These are phyloP conservation scores for Lepiota subincarnata DNA, from an alignment of 768 basidiomycete species.

Conservation along the genomic window DNA sequence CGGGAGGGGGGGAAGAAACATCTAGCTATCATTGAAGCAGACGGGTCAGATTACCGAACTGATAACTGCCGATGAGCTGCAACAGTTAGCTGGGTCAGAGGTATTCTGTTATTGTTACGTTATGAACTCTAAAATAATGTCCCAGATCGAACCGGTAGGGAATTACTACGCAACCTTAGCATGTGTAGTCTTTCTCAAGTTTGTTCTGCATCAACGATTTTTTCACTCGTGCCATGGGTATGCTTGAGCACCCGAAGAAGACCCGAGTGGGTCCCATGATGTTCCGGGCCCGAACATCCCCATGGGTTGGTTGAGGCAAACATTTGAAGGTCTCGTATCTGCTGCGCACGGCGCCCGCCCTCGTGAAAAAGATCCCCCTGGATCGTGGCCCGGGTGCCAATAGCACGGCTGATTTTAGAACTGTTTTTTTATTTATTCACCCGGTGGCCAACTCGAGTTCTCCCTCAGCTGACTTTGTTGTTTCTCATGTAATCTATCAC, in stretches of 20 bases:
- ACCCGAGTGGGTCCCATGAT: constrained; percentile 26
- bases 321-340: too few species aligned
- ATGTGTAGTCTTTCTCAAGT: too few species aligned
- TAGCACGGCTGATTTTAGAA: constrained; percentile 20
- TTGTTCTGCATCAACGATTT: constrained; percentile 16
- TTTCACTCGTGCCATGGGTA: too few species aligned
- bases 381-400: constrained; percentile 18
- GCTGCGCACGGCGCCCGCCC: constrained; percentile 21
- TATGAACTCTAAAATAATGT: too few species aligned
- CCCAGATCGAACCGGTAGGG: too few species aligned
- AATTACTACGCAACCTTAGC: too few species aligned
- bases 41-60: constrained; percentile 26
- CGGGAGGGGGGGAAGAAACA: background rate
- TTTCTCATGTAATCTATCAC: too few species aligned
- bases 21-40: constrained; percentile 17
- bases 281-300: constrained; percentile 16
- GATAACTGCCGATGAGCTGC: constrained; percentile 28
- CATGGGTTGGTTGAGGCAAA: constrained; percentile 25
- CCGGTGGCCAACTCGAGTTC: constrained; percentile 22
- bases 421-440: constrained; percentile 20
- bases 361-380: constrained; percentile 25
- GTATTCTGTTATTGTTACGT: constrained; percentile 23
- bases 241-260: constrained; percentile 30
- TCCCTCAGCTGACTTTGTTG: too few species aligned
- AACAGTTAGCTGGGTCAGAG: constrained; percentile 32